Evolutionary conservation across 148 eudicot genomes (phyloP).

Genomic region (Suaeda aralocaspica): DNA sequence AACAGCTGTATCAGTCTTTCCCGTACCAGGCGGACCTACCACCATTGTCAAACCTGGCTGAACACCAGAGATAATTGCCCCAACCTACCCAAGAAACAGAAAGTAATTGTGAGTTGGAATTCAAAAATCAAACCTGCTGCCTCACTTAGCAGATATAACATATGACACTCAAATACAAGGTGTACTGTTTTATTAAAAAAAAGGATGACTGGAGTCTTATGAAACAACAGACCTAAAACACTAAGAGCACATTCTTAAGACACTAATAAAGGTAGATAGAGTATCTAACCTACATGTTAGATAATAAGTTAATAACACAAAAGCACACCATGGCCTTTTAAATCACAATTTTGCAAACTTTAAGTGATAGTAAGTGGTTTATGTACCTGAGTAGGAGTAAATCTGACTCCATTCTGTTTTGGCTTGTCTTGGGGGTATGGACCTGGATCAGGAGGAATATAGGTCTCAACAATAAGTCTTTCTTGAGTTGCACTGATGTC

Average conservation of each 20-base stretch:
- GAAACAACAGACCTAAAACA: neutral
- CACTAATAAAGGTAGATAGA: no score
- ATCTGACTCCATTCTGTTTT: constrained; percentile 85
- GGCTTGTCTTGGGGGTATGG: constrained; percentile 99
- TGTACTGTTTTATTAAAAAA: neutral
- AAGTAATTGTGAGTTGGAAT: neutral
- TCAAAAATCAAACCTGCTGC: neutral
- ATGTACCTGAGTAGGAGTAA: constrained; percentile 87
- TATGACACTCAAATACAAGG: neutral
- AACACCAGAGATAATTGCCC: constrained; percentile 86
- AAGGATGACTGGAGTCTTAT: neutral
- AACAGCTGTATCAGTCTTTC: constrained; percentile 98
- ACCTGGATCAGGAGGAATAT: constrained; percentile 95
- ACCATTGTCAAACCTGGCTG: constrained; percentile 98
- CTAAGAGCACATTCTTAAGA: no score
- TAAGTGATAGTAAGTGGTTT: neutral
- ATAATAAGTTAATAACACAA: neutral
- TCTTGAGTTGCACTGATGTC: constrained; percentile 43
- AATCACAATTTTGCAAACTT: neutral
- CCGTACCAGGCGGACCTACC: constrained; percentile 99
- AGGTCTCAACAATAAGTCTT: constrained; percentile 76
- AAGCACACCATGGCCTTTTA: neutral
- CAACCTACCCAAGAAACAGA: constrained; percentile 47
- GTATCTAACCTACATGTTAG: neutral
- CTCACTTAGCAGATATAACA: neutral